Evolutionary conservation across 305 asterid genomes (phyloP), one percentile per base, ranked within the genome.

Genomic region (Stenogyne calaminthoides): DNA sequence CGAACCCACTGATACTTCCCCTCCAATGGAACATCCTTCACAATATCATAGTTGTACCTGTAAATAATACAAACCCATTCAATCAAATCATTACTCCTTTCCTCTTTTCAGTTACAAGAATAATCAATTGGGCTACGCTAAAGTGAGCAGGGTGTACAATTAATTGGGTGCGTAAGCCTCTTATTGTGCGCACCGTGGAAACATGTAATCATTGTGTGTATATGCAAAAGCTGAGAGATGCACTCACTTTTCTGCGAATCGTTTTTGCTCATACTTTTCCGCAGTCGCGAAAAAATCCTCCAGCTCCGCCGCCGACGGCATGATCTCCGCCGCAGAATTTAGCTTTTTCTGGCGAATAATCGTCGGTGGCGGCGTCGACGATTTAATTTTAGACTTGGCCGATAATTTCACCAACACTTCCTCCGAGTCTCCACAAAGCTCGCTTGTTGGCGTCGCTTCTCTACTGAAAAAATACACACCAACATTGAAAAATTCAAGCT

Each of bases 11-110:
- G 81, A 85, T 91, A 91, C 75, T 85, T 87, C 34, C 97, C 97
- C 73, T 88, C 89, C 89, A 89, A 59, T 51, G 96, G 92, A 36
- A 88, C 85, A 84, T 89, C 97, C 85, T 84, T 86, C 80, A 76
- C 90, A 22, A 86, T 61, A 78, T 91, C 97, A 76, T 77, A 91
- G 84, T 91, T 91, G 94, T 91, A 89, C 95, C 97, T 91, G 86
- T 66, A 84, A 75, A 65, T 49, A 61, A 75, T 74, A 68, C 77
- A 77, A 75, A 52, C 76, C 64, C 72, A 64, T 61, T 78, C 82
- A 69, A 64, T 78, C 82, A 76, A 76, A 79, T 81, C 75, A 76
- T 77, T 80, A 70, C 79, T 72, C 72, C 47, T 64, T 72, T 64
- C 80, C 69, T 46, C 16, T 63, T 82, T 85, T 80, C 78, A 25